Conservation (phyloP, 1,284 basidiomycete species). For the Sanghuangporus baumii region DNA sequence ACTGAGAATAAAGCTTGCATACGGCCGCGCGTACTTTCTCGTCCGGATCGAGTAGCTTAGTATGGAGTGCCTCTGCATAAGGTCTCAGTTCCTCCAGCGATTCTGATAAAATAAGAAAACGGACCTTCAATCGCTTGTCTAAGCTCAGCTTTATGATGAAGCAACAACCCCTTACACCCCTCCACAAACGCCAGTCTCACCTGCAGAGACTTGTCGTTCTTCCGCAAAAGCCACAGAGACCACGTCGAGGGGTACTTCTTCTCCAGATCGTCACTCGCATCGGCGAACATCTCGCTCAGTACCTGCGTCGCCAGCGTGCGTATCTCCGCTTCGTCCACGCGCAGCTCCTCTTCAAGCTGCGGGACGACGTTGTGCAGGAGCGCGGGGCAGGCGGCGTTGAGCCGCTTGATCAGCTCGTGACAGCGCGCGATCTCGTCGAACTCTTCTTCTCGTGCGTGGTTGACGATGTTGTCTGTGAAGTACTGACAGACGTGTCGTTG, state of each 20-base stretch:
- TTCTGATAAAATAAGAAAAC: slow-evolving; percentile 19
- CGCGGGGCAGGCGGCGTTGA: slow-evolving; percentile 77
- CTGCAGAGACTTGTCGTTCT: slow-evolving; percentile 67
- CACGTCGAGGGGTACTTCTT: slow-evolving; percentile 82
- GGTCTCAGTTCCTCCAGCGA: slow-evolving; percentile 13
- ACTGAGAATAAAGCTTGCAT: slow-evolving; percentile 74
- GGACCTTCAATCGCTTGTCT: slow-evolving; percentile 55
- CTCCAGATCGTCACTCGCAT: slow-evolving; percentile 68
- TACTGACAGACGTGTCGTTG: slow-evolving; percentile 89
- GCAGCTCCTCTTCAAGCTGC: slow-evolving; percentile 87
- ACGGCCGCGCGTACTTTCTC: slow-evolving; percentile 86
- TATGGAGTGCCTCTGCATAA: slow-evolving; percentile 49
- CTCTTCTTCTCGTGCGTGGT: slow-evolving; percentile 52
- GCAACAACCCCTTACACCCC: slow-evolving; percentile 57
- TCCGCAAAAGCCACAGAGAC: slow-evolving; percentile 78
- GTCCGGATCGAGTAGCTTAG: slow-evolving; percentile 81
- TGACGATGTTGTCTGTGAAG: slow-evolving; percentile 82
- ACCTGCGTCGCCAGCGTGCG: slow-evolving; percentile 78
- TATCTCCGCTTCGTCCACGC: slow-evolving; percentile 68
- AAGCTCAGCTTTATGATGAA: slow-evolving; percentile 55
- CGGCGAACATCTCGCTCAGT: slow-evolving; percentile 87
- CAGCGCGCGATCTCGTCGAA: slow-evolving; percentile 65
- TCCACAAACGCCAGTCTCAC: slow-evolving; percentile 84
- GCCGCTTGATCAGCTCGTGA: slow-evolving; percentile 82
- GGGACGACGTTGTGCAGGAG: slow-evolving; percentile 89